Percentiles rank a stretch among this genome's conserved stretches.
phyloP scores from a whole-genome alignment of 208 protist species.

The Trypanosoma cruzi region DNA sequence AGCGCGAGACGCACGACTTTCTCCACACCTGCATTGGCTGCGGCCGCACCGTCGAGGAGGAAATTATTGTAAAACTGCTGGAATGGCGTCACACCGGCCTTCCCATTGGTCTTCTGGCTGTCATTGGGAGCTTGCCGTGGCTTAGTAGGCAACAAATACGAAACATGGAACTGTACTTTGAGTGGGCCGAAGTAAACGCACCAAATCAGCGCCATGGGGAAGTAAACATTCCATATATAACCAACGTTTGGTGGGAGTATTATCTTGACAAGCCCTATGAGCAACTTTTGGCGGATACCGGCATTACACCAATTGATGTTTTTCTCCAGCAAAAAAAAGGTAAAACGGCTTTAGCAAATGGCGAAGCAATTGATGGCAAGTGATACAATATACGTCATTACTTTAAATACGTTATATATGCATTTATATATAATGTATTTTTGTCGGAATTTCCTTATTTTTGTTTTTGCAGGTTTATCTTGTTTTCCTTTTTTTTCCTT shows the following conservation, averaged over 20 bases:
- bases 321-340: slow-evolving; percentile 37
- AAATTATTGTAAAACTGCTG: slow-evolving; percentile 82
- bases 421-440: no score
- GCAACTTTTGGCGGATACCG: slow-evolving; percentile 47
- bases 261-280: slow-evolving; percentile 59
- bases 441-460: no score
- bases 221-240: slow-evolving; percentile 50
- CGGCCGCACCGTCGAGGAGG: slow-evolving; percentile 84
- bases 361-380: background rate
- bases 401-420: no score
- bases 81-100: slow-evolving; percentile 86
- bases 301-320: slow-evolving; percentile 66
- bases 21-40: slow-evolving; percentile 63
- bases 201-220: slow-evolving; percentile 54
- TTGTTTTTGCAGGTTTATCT: no score
- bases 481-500: no score
- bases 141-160: slow-evolving; percentile 46
- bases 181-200: slow-evolving; percentile 62
- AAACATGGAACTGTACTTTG: slow-evolving; percentile 50
- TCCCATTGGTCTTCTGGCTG: slow-evolving; percentile 68
- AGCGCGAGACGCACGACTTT: slow-evolving; percentile 90
- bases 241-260: slow-evolving; percentile 80
- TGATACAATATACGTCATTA: no score
- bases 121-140: slow-evolving; percentile 66
- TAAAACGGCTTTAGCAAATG: background rate